Evolutionary conservation across 108 stramenopile species (phyloP), one percentile per base, ranked within the genome.

Genomic region (Cyclotella atomus): DNA sequence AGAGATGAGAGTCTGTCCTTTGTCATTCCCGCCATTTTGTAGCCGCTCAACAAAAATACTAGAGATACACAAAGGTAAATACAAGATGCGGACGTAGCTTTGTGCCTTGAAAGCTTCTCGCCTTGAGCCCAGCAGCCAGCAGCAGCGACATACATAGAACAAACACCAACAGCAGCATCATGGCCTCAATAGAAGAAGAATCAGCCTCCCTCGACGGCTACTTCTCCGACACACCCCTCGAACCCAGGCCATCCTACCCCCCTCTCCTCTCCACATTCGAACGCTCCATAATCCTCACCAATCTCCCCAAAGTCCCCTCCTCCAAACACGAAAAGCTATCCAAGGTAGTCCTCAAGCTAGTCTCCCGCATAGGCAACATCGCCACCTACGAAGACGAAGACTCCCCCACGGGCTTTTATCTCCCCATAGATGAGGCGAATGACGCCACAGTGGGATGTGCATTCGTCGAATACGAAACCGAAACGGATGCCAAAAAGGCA

Each of bases 401-500:
- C 27, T 72, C 67, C 9, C 21, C 20, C 25, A 79, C 55, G 6
- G 84, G 76, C 5, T 81, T 94, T 24, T 71, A 66, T 59, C 84
- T 93, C 84, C 93, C 90, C 8, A 68, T 75, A 35, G 85, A 91
- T 55, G 55, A 80, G 41, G 90, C 83, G 36, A 78, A 83, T 17
- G 92, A 84, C 30, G 30, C 68, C 20, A 84, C 96, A 5, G 73
- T 90, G 34, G 97, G 97, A 23, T 98, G 96, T 71, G 91, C 90
- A 36, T 96, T 99, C 73, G 87, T 92, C 67, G 91, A 90, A 70
- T 99, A 91, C 70, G 95, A 91, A 44, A 76, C 88, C 19, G 88
- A 86, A 17, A 96, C 94, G 60, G 95, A 96, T 44, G 89, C 97
- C 38, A 90, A 94, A 49, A 84, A 94, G 75, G 98, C 98, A 19